phyloP scores from a whole-genome alignment of 2,329 filamentous ascomycete genomes.

The Coniochaeta sp. region DNA sequence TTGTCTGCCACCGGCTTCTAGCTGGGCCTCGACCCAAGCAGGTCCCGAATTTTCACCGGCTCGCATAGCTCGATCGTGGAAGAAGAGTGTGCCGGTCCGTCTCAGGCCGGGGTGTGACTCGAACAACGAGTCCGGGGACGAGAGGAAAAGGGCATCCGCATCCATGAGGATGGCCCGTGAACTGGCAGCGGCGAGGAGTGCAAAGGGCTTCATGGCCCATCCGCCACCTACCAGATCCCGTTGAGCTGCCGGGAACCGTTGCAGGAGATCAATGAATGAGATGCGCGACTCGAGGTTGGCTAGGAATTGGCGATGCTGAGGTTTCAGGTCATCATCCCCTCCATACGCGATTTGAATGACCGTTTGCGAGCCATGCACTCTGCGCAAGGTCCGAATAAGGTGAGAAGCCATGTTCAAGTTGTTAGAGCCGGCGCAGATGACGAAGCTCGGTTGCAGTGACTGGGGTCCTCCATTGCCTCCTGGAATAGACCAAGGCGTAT shows the following conservation, averaged over 20 bases:
- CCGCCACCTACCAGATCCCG: neutral
- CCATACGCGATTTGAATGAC: neutral
- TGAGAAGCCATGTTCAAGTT: neutral
- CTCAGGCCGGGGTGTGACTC: neutral
- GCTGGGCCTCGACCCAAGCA: neutral
- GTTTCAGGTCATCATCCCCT: neutral
- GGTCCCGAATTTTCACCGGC: neutral
- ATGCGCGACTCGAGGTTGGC: neutral
- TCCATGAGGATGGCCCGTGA: neutral
- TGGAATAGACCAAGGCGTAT: neutral
- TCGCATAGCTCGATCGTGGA: neutral
- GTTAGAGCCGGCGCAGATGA: neutral
- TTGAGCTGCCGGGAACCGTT: neutral
- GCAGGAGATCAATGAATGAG: neutral
- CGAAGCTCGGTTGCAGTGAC: neutral
- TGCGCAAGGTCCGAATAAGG: neutral
- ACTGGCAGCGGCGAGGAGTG: neutral
- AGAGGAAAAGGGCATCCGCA: neutral
- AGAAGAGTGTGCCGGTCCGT: neutral
- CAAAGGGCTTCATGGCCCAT: neutral
- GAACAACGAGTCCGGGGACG: neutral
- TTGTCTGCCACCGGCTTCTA: neutral
- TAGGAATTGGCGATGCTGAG: neutral
- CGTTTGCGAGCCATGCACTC: neutral
- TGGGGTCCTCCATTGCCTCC: no score